Conservation (phyloP, 2,329 filamentous ascomycete genomes). For the Didymella arachidicola region DNA sequence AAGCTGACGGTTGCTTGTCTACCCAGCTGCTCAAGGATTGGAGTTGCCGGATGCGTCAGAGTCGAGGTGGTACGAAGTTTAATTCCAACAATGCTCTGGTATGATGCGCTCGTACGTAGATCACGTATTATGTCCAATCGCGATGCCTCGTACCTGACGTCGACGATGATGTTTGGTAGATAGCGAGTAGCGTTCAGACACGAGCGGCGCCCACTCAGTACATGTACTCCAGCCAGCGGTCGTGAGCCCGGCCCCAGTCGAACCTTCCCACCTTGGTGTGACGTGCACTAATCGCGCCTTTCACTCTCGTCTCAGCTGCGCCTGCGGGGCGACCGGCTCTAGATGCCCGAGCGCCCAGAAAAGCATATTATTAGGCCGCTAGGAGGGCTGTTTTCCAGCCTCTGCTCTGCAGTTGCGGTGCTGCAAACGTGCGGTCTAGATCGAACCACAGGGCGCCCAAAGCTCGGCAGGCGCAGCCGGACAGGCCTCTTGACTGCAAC, state of each 20-base stretch:
- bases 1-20: slow-evolving; percentile 6
- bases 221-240: slow-evolving; percentile 16
- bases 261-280: slow-evolving; percentile 24
- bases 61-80: slow-evolving; percentile 4
- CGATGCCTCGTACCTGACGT: neutral
- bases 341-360: slow-evolving; percentile 12
- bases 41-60: slow-evolving; percentile 7
- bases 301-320: slow-evolving; percentile 19
- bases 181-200: slow-evolving; percentile 7
- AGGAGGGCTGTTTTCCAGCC: slow-evolving; percentile 2
- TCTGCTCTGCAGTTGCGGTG: neutral
- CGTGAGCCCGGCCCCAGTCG: slow-evolving; percentile 19
- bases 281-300: slow-evolving; percentile 18
- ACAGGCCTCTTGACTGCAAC: slow-evolving; percentile 9
- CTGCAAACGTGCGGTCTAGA: slow-evolving; percentile 18
- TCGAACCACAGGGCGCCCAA: slow-evolving; percentile 6
- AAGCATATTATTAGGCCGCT: slow-evolving; percentile 11
- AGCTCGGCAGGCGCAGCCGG: slow-evolving; percentile 19
- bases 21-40: neutral
- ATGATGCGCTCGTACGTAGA: slow-evolving; percentile 6
- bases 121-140: slow-evolving; percentile 2
- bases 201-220: slow-evolving; percentile 15
- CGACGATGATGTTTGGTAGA: slow-evolving; percentile 4
- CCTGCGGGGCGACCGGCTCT: slow-evolving; percentile 18
- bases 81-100: slow-evolving; percentile 4